A percentile compares a stretch with the other conserved stretches of the same genome.
Conservation (phyloP, 306 rosid genomes). For the Arachis hypogaea region DNA sequence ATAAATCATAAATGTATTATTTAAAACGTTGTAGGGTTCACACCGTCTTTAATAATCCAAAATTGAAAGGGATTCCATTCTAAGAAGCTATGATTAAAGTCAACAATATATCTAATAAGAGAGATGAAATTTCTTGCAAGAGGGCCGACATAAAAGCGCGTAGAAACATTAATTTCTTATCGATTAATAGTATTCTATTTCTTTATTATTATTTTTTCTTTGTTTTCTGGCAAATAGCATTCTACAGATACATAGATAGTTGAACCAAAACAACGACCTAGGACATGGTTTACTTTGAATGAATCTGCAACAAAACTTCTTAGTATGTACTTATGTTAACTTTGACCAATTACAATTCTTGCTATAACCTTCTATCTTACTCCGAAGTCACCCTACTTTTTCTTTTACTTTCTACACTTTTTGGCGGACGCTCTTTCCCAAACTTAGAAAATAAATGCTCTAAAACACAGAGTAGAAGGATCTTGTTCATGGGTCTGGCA, state of each 20-base stretch:
- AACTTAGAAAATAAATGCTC: slow-evolving; percentile 17
- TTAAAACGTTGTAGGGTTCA: slow-evolving; percentile 15
- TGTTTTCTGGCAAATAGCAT: slow-evolving; percentile 26
- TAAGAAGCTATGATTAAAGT: slow-evolving; percentile 38
- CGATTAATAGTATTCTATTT: neutral
- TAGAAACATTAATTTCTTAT: neutral
- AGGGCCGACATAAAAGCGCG: slow-evolving; percentile 33
- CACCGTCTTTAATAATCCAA: slow-evolving; percentile 39
- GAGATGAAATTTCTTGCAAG: neutral
- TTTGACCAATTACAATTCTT: slow-evolving; percentile 22
- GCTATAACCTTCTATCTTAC: neutral
- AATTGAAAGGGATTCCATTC: slow-evolving; percentile 16
- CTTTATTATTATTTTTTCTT: neutral
- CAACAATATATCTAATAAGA: neutral
- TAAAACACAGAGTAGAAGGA: slow-evolving; percentile 11
- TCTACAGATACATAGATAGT: neutral
- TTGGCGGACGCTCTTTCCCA: neutral
- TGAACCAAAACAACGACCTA: neutral
- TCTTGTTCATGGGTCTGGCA: slow-evolving; percentile 38
- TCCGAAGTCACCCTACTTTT: neutral
- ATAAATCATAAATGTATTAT: neutral
- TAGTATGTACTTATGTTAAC: neutral
- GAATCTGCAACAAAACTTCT: neutral
- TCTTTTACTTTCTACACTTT: slow-evolving; percentile 10
- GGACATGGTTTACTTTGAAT: slow-evolving; percentile 42